These are phyloP conservation scores for Kitagawia praeruptora DNA, from an alignment of 129 eudicot genomes.

Conservation along the genomic window DNA sequence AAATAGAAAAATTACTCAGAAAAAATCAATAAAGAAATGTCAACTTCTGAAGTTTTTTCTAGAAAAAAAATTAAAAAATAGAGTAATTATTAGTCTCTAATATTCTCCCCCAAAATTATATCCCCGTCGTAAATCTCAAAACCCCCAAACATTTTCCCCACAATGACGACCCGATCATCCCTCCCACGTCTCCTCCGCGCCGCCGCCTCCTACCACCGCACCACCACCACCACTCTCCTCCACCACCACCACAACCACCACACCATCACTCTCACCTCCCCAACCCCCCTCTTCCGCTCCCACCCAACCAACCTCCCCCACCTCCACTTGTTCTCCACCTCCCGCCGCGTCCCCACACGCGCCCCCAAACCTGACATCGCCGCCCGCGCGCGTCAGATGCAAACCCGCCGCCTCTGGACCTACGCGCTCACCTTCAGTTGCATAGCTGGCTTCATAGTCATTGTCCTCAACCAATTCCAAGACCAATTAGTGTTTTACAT, in stretches of 20 bases:
- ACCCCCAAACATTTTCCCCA: not conserved
- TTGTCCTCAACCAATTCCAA: conserved; percentile 76
- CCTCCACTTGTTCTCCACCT: conserved; percentile 40
- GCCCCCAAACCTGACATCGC: conserved; percentile 50
- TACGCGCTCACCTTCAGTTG: conserved; percentile 75
- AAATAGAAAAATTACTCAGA: too few species aligned
- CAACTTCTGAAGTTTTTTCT: too few species aligned
- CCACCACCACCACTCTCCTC: not conserved
- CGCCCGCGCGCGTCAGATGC: conserved; percentile 82
- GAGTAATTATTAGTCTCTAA: too few species aligned
- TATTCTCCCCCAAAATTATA: too few species aligned
- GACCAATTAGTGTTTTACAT: conserved; percentile 80
- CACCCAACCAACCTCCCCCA: not conserved
- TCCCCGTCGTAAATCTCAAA: not conserved
- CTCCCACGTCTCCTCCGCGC: conserved; percentile 6
- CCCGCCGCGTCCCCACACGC: conserved; percentile 41
- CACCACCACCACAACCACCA: conserved; percentile 16
- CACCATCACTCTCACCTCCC: conserved; percentile 1
- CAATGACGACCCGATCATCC: not conserved
- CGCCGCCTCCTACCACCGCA: conserved; percentile 11
- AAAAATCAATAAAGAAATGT: too few species aligned
- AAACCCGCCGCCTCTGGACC: conserved; percentile 88
- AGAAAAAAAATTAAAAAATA: too few species aligned
- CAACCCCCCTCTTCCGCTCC: conserved; percentile 8
- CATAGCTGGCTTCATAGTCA: conserved; percentile 71